Conservation (phyloP, 352 stramenopile species). For the Elongisporangium prolatum region DNA sequence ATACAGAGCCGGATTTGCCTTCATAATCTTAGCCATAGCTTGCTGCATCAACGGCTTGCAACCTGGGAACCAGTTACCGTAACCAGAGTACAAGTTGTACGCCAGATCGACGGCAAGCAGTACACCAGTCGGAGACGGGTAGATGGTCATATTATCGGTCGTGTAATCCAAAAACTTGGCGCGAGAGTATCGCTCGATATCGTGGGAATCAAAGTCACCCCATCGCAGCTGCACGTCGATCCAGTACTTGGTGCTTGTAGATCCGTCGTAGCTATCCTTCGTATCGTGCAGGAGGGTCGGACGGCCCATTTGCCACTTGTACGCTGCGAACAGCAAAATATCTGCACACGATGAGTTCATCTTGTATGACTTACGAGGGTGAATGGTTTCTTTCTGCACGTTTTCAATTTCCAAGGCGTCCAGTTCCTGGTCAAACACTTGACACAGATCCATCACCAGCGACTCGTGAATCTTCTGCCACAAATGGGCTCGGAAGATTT, state of each 20-base stretch:
- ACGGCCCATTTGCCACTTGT: conserved; percentile 96
- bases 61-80: conserved; percentile 99
- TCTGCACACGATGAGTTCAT: conserved; percentile 99
- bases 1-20: conserved; percentile 99
- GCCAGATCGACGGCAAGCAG: conserved; percentile 97
- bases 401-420: conserved; percentile 99
- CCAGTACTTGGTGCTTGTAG: conserved; percentile 98
- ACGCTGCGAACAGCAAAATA: conserved; percentile 97
- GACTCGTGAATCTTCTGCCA: conserved; percentile 99
- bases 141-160: conserved; percentile 99
- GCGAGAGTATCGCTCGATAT: conserved; percentile 98
- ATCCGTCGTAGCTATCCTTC: conserved; percentile 97
- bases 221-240: conserved; percentile 99
- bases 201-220: conserved; percentile 99
- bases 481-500: conserved; percentile 98
- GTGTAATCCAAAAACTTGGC: conserved; percentile 99
- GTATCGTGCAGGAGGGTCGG: conserved; percentile 87
- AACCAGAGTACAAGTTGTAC: conserved; percentile 99
- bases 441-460: conserved; percentile 96
- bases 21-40: conserved; percentile 99
- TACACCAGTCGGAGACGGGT: conserved; percentile 98
- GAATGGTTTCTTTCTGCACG: conserved; percentile 99
- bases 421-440: conserved; percentile 99
- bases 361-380: conserved; percentile 99
- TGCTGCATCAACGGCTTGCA: conserved; percentile 99